phyloP scores from a whole-genome alignment of 2,329 filamentous ascomycete species.

The Ploettnerulaceae sp. region DNA sequence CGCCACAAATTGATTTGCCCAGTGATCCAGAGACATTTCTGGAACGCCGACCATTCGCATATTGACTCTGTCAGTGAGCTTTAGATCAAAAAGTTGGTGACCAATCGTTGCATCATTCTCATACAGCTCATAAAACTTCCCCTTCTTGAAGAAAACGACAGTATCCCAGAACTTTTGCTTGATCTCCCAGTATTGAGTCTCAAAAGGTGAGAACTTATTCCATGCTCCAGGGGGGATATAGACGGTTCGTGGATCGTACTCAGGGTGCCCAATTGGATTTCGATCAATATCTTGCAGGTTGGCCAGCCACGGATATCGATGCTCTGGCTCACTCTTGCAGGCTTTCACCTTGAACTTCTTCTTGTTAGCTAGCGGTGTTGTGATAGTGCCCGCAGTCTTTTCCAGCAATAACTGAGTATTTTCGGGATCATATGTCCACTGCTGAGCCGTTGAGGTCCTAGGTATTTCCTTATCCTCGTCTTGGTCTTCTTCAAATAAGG shows the following conservation, averaged over 20 bases:
- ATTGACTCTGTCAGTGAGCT: constrained; percentile 95
- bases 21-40: constrained; percentile 90
- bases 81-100: constrained; percentile 94
- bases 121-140: constrained; percentile 98
- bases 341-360: constrained; percentile 57
- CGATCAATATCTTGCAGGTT: constrained; percentile 80
- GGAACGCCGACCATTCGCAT: constrained; percentile 99
- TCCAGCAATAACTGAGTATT: constrained; percentile 48
- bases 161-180: constrained; percentile 98
- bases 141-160: constrained; percentile 99
- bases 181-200: constrained; percentile 99
- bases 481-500: constrained; percentile 38
- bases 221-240: constrained; percentile 80
- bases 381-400: constrained; percentile 38
- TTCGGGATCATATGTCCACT: constrained; percentile 73
- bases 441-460: constrained; percentile 66
- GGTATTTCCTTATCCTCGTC: constrained; percentile 50
- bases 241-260: constrained; percentile 88
- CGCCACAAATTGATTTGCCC: constrained; percentile 97
- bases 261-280: constrained; percentile 71
- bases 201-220: constrained; percentile 83
- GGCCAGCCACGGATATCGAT: constrained; percentile 87
- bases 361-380: constrained; percentile 31
- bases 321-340: constrained; percentile 74
- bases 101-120: constrained; percentile 96